A percentile compares a stretch with the other conserved stretches of the same genome.
Conservation (phyloP, 768 basidiomycete genomes). For the Lyophyllum shimeji region DNA sequence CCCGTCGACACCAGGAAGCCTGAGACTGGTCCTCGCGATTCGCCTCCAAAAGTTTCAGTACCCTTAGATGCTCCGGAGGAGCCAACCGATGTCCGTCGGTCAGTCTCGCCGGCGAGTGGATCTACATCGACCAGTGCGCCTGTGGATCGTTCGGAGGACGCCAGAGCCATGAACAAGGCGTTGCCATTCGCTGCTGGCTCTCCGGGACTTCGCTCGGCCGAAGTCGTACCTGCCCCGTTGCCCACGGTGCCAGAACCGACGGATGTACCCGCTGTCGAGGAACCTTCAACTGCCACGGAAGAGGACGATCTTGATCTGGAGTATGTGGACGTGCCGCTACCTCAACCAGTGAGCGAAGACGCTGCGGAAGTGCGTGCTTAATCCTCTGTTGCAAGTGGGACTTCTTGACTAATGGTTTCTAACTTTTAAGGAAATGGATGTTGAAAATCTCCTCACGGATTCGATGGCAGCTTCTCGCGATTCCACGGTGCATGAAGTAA, state of each 20-base stretch:
- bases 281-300: neutral
- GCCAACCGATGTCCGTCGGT: too few relatives aligned
- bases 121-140: neutral
- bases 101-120: neutral
- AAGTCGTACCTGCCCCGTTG: neutral
- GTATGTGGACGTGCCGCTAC: conserved; percentile 6
- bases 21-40: neutral
- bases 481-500: neutral
- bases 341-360: neutral
- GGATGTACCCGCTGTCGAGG: neutral
- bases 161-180: neutral
- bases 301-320: conserved; percentile 11
- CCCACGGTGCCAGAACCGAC: neutral
- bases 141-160: neutral
- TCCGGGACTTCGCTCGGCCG: neutral
- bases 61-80: too few relatives aligned
- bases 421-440: conserved; percentile 13
- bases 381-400: neutral
- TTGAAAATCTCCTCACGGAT: conserved; percentile 8
- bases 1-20: neutral
- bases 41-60: neutral
- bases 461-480: neutral
- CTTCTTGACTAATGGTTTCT: neutral
- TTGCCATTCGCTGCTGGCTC: neutral
- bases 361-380: conserved; percentile 7